phyloP scores from a whole-genome alignment of 352 stramenopile species.

The Phytophthora pistaciae region DNA sequence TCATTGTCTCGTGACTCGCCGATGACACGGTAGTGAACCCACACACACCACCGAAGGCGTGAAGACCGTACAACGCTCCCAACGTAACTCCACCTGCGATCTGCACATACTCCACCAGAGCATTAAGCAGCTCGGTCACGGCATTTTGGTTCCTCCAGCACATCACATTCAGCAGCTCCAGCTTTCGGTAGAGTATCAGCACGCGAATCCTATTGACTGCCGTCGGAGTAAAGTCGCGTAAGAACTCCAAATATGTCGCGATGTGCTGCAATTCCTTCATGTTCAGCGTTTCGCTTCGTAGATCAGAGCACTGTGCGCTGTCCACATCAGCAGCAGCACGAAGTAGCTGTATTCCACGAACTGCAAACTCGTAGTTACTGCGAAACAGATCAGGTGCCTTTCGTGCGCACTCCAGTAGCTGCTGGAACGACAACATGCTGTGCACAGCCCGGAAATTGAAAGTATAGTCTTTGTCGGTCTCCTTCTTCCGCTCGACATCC shows the following conservation, averaged over 20 bases:
- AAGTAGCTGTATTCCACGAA: conserved; percentile 41
- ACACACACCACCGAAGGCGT: background rate
- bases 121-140: conserved; percentile 19
- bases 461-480: conserved; percentile 14
- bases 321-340: conserved; percentile 26
- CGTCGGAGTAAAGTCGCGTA: conserved; percentile 30
- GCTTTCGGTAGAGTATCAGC: conserved; percentile 29
- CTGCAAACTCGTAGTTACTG: conserved; percentile 41
- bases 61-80: conserved; percentile 6
- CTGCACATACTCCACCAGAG: conserved; percentile 36
- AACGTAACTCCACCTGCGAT: conserved; percentile 20
- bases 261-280: conserved; percentile 35
- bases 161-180: conserved; percentile 28
- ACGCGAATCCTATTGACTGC: conserved; percentile 24
- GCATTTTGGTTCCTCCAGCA: conserved; percentile 19
- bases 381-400: conserved; percentile 36
- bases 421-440: conserved; percentile 40
- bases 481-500: conserved; percentile 37
- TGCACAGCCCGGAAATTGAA: conserved; percentile 53
- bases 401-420: conserved; percentile 40
- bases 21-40: conserved; percentile 19
- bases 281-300: conserved; percentile 14
- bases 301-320: conserved; percentile 12
- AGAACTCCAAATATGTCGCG: conserved; percentile 33
- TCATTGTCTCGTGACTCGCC: conserved; percentile 20